Conservation (phyloP, 164 flowering plant species). For the Magnolia changhungtana region DNA sequence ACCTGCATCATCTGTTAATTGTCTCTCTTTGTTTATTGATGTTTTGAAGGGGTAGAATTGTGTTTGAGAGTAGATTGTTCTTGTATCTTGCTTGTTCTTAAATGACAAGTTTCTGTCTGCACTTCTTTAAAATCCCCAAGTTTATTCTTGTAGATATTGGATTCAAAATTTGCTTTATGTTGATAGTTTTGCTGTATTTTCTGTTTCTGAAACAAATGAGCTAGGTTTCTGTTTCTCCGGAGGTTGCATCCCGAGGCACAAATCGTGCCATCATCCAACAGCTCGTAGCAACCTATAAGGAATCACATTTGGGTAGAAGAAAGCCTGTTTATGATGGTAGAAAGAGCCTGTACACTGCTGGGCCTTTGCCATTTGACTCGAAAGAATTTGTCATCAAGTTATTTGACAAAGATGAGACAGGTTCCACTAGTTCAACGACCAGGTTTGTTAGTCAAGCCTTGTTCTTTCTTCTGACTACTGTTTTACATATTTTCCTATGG, state of each 20-base stretch:
- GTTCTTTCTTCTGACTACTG: no score
- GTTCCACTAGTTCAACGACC: background rate
- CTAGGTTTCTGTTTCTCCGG: constrained; percentile 73
- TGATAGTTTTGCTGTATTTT: background rate
- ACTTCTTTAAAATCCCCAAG: no score
- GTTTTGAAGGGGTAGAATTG: background rate
- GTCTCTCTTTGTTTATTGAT: background rate
- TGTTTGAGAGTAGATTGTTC: background rate
- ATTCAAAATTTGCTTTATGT: background rate
- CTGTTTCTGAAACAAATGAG: background rate
- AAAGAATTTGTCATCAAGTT: constrained; percentile 55
- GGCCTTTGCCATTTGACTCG: constrained; percentile 47
- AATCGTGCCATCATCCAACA: constrained; percentile 39
- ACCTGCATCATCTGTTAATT: no score
- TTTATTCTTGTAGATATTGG: background rate
- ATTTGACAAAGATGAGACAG: constrained; percentile 21
- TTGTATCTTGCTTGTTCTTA: background rate
- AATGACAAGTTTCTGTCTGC: no score
- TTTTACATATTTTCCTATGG: background rate
- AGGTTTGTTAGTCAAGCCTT: constrained; percentile 9
- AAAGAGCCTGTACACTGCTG: constrained; percentile 62
- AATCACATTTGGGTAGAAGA: constrained; percentile 36
- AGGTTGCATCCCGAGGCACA: constrained; percentile 44
- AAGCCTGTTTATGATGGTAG: constrained; percentile 72
- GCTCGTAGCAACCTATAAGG: constrained; percentile 23